Evolutionary conservation across 192 early-diverging fungal genomes (phyloP).

Genomic region (Gigaspora rosea): DNA sequence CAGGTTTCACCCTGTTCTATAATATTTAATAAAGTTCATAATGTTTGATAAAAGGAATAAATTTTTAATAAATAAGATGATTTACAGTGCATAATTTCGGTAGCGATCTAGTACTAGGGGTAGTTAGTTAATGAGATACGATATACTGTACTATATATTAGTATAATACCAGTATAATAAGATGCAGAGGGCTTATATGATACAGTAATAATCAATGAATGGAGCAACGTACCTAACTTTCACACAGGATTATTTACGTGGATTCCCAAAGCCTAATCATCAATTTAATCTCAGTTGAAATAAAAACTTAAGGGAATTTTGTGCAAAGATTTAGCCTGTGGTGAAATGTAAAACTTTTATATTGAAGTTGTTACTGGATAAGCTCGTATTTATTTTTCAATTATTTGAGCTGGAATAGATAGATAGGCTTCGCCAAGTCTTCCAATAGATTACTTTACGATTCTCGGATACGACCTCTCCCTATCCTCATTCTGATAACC

Average conservation of each 20-base stretch:
- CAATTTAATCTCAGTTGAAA: conserved; percentile 56
- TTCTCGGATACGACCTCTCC: not conserved
- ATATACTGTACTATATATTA: too few species aligned
- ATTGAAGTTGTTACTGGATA: not conserved
- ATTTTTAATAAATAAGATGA: too few species aligned
- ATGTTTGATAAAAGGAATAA: too few species aligned
- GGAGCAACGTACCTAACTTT: conserved; percentile 77
- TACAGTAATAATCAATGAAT: too few species aligned
- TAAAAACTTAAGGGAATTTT: conserved; percentile 49
- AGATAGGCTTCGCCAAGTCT: conserved; percentile 60
- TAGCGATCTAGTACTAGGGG: too few species aligned
- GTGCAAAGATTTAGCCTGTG: conserved; percentile 39
- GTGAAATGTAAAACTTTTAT: not conserved
- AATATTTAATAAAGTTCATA: too few species aligned
- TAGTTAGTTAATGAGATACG: too few species aligned
- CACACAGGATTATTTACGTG: conserved; percentile 79
- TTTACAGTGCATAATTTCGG: too few species aligned
- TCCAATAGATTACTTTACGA: conserved; percentile 51
- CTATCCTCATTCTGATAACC: conserved; percentile 18
- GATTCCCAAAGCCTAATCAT: conserved; percentile 57
- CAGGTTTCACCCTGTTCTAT: too few species aligned
- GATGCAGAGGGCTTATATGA: too few species aligned
- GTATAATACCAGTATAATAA: too few species aligned
- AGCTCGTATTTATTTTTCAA: not conserved
- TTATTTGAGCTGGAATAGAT: conserved; percentile 1